A percentile compares a stretch with the other conserved stretches of the same genome.
These are phyloP conservation scores for Aspergillus bombycis DNA, from an alignment of 2,329 filamentous ascomycete species.

Conservation along the genomic window DNA sequence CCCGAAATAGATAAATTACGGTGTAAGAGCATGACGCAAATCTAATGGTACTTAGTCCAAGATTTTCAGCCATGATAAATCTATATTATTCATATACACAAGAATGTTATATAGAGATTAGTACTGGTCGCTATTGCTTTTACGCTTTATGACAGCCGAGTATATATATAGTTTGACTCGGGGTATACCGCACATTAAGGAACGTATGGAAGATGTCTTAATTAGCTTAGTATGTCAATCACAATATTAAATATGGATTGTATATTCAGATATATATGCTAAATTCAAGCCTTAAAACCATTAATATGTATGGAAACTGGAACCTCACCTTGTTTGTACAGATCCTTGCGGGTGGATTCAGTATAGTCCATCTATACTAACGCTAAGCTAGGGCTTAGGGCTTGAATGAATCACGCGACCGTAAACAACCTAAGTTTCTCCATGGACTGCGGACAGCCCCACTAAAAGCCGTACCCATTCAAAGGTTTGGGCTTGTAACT, in stretches of 20 bases:
- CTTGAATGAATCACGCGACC: neutral
- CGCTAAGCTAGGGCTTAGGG: neutral
- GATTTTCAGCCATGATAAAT: neutral
- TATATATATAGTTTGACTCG: neutral
- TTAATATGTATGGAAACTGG: neutral
- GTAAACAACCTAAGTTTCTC: neutral
- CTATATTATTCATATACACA: neutral
- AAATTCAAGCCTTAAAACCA: neutral
- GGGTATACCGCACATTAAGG: neutral
- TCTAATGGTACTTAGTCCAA: too few species aligned
- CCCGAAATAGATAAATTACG: neutral
- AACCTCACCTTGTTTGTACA: neutral
- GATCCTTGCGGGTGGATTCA: neutral
- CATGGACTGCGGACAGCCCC: neutral
- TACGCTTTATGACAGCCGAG: too few species aligned
- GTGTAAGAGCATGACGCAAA: neutral
- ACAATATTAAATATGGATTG: rapidly evolving
- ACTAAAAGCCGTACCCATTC: neutral
- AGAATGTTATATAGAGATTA: too few species aligned
- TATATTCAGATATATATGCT: neutral
- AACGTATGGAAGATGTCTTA: too few species aligned
- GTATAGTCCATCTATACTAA: too few species aligned
- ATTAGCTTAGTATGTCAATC: rapidly evolving
- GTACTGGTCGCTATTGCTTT: too few species aligned
- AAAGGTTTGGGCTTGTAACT: too few species aligned